A percentile compares a stretch with the other conserved stretches of the same genome.
These are phyloP conservation scores for Kodamaea nitidulidarum DNA, from an alignment of 805 yeast genomes.

Conservation along the genomic window DNA sequence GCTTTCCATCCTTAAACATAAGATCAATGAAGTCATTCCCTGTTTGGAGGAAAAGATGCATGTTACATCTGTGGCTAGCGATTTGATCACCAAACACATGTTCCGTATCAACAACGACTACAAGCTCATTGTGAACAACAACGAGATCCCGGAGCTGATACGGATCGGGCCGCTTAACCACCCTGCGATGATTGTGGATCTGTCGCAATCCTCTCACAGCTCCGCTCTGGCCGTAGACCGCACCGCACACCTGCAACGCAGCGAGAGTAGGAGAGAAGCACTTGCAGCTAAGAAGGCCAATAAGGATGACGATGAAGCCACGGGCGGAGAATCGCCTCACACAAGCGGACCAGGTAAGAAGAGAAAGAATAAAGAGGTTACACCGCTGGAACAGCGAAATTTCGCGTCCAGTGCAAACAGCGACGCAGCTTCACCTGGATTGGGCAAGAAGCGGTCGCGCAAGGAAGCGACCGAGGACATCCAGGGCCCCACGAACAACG, in stretches of 20 bases:
- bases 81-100: conserved; percentile 63
- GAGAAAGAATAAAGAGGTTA: conserved; percentile 17
- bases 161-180: conserved; percentile 79
- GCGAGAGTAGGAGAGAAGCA: conserved; percentile 89
- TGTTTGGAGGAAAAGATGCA: conserved; percentile 96
- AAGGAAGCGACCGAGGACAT: conserved; percentile 12
- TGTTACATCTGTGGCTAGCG: conserved; percentile 88
- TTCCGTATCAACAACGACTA: conserved; percentile 76
- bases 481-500: conserved; percentile 6
- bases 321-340: neutral
- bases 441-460: conserved; percentile 15
- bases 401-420: neutral
- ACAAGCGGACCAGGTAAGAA: conserved; percentile 5
- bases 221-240: conserved; percentile 36
- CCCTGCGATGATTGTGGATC: conserved; percentile 78
- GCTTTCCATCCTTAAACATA: conserved; percentile 39
- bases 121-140: conserved; percentile 61
- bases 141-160: conserved; percentile 78
- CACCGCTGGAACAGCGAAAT: conserved; percentile 18
- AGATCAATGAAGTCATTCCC: conserved; percentile 72
- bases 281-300: conserved; percentile 80
- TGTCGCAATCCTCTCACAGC: conserved; percentile 31
- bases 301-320: conserved; percentile 30
- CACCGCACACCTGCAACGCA: conserved; percentile 69
- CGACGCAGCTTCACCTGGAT: conserved; percentile 6